Percentiles rank a stretch among this genome's conserved stretches.
phyloP scores from a whole-genome alignment of 345 rosid species.

The Hirschfeldia incana region DNA sequence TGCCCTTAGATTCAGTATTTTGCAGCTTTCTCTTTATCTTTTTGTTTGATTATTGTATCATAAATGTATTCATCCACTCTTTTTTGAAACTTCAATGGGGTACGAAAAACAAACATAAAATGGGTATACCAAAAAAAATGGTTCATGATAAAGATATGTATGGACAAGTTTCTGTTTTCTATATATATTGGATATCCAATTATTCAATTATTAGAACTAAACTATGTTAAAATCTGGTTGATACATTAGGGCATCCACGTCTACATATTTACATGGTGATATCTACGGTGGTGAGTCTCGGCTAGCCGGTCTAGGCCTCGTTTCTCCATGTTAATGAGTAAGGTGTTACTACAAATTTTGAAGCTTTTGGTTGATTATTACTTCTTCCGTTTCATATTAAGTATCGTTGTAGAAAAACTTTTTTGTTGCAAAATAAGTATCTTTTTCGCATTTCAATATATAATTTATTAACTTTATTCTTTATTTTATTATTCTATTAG shows the following conservation, averaged over 20 bases:
- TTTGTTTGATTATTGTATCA: slow-evolving; percentile 19
- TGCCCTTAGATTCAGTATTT: slow-evolving; percentile 20
- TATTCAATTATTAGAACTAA: not conserved
- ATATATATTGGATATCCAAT: not conserved
- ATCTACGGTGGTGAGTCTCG: slow-evolving; percentile 82
- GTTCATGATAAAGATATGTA: not conserved
- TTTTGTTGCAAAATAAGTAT: no score
- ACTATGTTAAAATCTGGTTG: not conserved
- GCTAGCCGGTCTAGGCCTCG: slow-evolving; percentile 59
- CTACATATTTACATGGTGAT: slow-evolving; percentile 64
- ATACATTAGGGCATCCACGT: not conserved
- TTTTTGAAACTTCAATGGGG: no score
- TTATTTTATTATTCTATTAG: no score
- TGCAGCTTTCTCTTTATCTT: slow-evolving; percentile 35
- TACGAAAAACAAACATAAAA: no score
- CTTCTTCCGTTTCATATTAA: no score
- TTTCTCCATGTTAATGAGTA: slow-evolving; percentile 71
- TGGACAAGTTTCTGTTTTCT: no score
- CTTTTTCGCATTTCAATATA: no score
- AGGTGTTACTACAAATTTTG: slow-evolving; percentile 48
- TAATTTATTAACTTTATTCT: no score
- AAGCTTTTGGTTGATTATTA: not conserved
- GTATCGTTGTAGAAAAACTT: no score
- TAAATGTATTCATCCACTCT: not conserved
- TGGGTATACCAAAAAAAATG: not conserved